A percentile compares a stretch with the other conserved stretches of the same genome.
Evolutionary conservation across 495 filamentous ascomycete species (phyloP).

Genomic region (Neurospora sp.): DNA sequence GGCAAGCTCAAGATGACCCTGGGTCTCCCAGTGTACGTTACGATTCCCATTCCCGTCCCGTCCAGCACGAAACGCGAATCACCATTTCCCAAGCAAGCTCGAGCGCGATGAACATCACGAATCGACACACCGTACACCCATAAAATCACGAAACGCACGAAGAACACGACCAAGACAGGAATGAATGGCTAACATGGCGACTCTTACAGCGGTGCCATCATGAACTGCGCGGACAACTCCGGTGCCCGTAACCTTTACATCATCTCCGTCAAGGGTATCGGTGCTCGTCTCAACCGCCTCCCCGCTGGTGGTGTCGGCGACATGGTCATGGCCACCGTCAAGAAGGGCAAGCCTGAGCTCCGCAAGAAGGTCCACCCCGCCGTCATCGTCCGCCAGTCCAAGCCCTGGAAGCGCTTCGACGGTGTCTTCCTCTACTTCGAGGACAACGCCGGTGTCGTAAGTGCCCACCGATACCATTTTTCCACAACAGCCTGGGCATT

Average conservation of each 20-base stretch:
- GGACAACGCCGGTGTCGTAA: constrained; percentile 97
- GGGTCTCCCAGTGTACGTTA: constrained; percentile 95
- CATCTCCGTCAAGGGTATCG: constrained; percentile 99
- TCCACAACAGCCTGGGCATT: neutral
- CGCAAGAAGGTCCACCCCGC: constrained; percentile 99
- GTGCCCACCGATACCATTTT: constrained; percentile 25
- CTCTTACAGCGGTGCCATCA: constrained; percentile 71
- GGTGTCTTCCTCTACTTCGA: constrained; percentile 99
- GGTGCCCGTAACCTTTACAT: constrained; percentile 99
- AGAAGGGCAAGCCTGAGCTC: constrained; percentile 99
- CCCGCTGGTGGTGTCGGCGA: constrained; percentile 96
- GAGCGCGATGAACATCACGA: neutral
- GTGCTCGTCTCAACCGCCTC: constrained; percentile 95
- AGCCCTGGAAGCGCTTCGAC: constrained; percentile 96
- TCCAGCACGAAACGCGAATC: constrained; percentile 7
- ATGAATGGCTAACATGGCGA: constrained; percentile 12
- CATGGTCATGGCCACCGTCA: constrained; percentile 99
- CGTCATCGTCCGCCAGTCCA: constrained; percentile 94
- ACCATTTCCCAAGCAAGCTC: neutral
- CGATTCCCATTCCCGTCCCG: constrained; percentile 5
- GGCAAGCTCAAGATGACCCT: constrained; percentile 99
- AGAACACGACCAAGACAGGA: neutral
- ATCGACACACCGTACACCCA: neutral
- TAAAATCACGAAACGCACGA: neutral
- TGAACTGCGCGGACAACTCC: constrained; percentile 97